phyloP scores from a whole-genome alignment of 2,329 filamentous ascomycete genomes.

The Ophiostoma tasmaniense region DNA sequence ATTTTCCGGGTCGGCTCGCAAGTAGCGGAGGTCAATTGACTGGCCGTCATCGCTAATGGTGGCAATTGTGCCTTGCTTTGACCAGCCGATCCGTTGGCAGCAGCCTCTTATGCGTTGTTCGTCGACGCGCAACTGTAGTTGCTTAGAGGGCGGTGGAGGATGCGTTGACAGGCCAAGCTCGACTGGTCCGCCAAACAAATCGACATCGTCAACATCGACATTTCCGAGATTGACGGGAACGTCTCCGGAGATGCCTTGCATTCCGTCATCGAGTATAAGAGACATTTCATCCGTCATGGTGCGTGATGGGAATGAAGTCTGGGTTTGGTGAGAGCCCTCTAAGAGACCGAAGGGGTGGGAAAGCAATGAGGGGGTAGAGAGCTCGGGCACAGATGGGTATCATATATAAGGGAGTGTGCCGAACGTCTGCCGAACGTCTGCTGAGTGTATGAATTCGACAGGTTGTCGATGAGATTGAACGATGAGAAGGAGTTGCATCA shows the following conservation, averaged over 20 bases:
- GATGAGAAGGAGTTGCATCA: not conserved
- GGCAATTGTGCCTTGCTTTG: conserved; percentile 76
- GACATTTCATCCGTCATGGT: conserved; percentile 12
- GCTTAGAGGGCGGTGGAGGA: conserved; percentile 46
- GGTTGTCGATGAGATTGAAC: not conserved
- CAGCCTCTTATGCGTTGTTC: conserved; percentile 68
- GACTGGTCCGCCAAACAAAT: conserved; percentile 36
- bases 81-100: conserved; percentile 84
- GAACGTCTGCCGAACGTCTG: not conserved
- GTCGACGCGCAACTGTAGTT: conserved; percentile 64
- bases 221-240: conserved; percentile 39
- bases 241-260: conserved; percentile 34
- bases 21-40: conserved; percentile 61
- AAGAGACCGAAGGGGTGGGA: not conserved
- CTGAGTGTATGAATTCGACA: not conserved
- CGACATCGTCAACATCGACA: conserved; percentile 64
- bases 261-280: conserved; percentile 24
- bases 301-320: not conserved
- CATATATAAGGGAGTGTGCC: not conserved
- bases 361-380: not conserved
- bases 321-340: not conserved
- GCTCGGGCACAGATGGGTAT: not conserved
- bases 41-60: conserved; percentile 66
- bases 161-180: conserved; percentile 43
- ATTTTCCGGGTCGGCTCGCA: conserved; percentile 59